A percentile compares a stretch with the other conserved stretches of the same genome.
phyloP scores from a whole-genome alignment of 2,329 filamentous ascomycete genomes.

The Aspergillus phoenicis region DNA sequence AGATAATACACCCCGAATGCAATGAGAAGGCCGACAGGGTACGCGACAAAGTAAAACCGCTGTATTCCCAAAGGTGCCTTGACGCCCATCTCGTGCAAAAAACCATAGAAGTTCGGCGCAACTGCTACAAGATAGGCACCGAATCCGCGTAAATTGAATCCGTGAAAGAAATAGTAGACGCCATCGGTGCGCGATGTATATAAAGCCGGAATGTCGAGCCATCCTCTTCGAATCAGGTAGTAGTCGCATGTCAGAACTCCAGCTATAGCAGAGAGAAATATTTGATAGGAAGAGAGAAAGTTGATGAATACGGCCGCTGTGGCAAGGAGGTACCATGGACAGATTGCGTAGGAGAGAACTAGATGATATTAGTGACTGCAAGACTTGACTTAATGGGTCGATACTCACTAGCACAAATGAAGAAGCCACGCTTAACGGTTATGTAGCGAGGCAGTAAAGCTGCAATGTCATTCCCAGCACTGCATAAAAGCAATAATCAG shows the following conservation, averaged over 20 bases:
- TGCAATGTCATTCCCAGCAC: constrained; percentile 43
- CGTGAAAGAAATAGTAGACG: constrained; percentile 38
- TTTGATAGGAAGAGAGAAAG: constrained; percentile 47
- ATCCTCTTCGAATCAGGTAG: constrained; percentile 43
- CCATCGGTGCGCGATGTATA: constrained; percentile 34
- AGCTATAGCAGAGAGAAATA: constrained; percentile 43
- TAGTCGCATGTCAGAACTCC: constrained; percentile 50
- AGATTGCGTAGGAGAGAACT: constrained; percentile 38
- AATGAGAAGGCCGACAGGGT: constrained; percentile 52
- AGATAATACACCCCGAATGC: constrained; percentile 22
- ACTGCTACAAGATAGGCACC: constrained; percentile 40
- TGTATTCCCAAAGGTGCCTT: constrained; percentile 30
- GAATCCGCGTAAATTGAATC: constrained; percentile 41
- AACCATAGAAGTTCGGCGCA: constrained; percentile 47
- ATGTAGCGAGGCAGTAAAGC: constrained; percentile 46
- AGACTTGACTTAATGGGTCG: too few species aligned
- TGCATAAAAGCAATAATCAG: background rate
- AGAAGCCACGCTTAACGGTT: constrained; percentile 43
- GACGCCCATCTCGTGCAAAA: constrained; percentile 45
- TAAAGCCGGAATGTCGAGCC: constrained; percentile 39
- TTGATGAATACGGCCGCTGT: constrained; percentile 42
- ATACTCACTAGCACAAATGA: constrained; percentile 34
- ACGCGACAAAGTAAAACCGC: constrained; percentile 60
- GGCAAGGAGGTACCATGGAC: constrained; percentile 43
- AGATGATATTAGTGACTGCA: background rate